These are phyloP conservation scores for Neostapfia colusana DNA, from an alignment of 176 grass and related monocot genomes.

Conservation along the genomic window DNA sequence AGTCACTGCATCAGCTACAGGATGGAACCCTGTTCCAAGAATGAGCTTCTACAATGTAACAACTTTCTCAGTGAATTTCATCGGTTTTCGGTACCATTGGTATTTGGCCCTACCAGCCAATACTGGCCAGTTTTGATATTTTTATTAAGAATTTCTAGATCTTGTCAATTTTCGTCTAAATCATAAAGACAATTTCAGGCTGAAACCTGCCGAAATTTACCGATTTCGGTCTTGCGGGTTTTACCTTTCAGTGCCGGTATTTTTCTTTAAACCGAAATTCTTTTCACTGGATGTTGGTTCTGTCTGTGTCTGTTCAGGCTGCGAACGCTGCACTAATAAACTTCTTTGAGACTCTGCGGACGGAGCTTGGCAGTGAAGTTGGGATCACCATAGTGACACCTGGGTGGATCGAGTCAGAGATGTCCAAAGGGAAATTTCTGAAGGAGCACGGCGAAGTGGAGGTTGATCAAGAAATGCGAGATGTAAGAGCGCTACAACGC, in stretches of 20 bases:
- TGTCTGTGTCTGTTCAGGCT: slow-evolving; percentile 32
- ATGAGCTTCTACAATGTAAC: slow-evolving; percentile 62
- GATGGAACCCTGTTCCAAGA: slow-evolving; percentile 54
- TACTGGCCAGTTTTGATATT: too few species aligned
- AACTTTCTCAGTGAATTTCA: not conserved
- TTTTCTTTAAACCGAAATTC: too few species aligned
- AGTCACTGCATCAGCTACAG: slow-evolving; percentile 54
- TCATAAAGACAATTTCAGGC: too few species aligned
- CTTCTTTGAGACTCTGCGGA: slow-evolving; percentile 63
- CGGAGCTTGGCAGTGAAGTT: slow-evolving; percentile 44
- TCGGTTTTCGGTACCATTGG: not conserved
- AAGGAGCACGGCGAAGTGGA: slow-evolving; percentile 43
- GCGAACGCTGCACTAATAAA: slow-evolving; percentile 67
- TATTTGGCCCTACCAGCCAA: too few species aligned
- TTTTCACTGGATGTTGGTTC: not conserved
- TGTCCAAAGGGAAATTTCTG: slow-evolving; percentile 54
- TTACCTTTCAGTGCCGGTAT: too few species aligned
- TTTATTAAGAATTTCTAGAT: too few species aligned
- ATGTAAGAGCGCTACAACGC: slow-evolving; percentile 20
- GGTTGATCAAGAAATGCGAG: slow-evolving; percentile 54
- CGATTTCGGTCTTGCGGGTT: too few species aligned
- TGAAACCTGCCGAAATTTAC: too few species aligned
- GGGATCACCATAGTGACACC: slow-evolving; percentile 63
- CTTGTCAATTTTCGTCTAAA: too few species aligned
- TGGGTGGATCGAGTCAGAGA: slow-evolving; percentile 66